Evolutionary conservation across 1,284 basidiomycete genomes (phyloP).

Genomic region (Coniferiporia weirii): DNA sequence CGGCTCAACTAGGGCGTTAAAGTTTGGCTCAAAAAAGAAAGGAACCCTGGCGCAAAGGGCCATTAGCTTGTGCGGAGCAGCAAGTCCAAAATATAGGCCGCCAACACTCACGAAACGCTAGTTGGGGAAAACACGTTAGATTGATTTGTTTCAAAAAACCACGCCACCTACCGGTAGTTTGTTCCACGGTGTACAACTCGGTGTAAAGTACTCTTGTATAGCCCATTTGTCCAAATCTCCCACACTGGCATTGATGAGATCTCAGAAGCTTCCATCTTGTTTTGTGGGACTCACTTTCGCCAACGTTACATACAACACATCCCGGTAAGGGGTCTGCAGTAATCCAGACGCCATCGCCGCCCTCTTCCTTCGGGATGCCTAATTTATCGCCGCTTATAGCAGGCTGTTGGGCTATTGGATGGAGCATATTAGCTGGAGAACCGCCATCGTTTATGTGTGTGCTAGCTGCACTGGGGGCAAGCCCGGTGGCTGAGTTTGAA

Average conservation of each 20-base stretch:
- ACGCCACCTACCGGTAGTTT: slow-evolving; percentile 58
- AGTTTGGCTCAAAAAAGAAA: slow-evolving; percentile 86
- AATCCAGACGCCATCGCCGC: slow-evolving; percentile 65
- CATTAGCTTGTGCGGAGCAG: background rate
- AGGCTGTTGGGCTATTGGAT: background rate
- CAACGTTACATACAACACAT: slow-evolving; percentile 78
- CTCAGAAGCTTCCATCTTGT: background rate
- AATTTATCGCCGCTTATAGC: background rate
- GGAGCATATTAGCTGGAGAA: background rate
- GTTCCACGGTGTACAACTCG: slow-evolving; percentile 67
- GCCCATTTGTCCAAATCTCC: slow-evolving; percentile 80
- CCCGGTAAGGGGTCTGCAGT: slow-evolving; percentile 73
- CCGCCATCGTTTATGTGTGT: background rate
- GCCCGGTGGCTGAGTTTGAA: background rate
- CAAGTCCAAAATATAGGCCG: background rate
- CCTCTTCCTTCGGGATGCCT: slow-evolving; percentile 41
- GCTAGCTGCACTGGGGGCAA: slow-evolving; percentile 17
- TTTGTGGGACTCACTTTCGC: slow-evolving; percentile 57
- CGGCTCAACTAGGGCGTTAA: slow-evolving; percentile 58
- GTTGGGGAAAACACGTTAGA: background rate
- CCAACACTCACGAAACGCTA: slow-evolving; percentile 24
- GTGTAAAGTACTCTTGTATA: slow-evolving; percentile 75
- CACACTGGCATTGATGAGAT: slow-evolving; percentile 48
- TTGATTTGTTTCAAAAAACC: background rate
- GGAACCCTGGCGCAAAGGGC: slow-evolving; percentile 46